Evolutionary conservation across 345 rosid species (phyloP), one percentile per base, ranked within the genome.

Genomic region (Eutrema yunnanense): DNA sequence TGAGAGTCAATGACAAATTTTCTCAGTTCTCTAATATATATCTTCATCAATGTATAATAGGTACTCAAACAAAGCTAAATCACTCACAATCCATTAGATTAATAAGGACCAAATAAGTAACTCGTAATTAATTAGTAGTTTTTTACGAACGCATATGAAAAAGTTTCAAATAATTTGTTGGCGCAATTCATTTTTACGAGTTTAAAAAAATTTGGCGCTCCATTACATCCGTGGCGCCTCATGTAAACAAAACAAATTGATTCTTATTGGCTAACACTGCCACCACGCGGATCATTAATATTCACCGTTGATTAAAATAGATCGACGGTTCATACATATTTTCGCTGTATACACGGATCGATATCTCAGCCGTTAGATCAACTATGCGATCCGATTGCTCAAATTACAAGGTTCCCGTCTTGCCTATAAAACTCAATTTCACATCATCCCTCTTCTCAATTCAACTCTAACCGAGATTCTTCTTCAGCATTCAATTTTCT

Each of bases 351-450:
- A 61, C 74, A 27, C 64, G 69, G 74, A 61, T 75, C 73, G 64
- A 11, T 29, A 46, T 30, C 59, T 54, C 63, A 69, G 53, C 59
- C 79, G 79, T 76, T 46, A 62, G 71, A 75, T 75, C 56, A 33
- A 47, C 1, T 4, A 66, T 4, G 4, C 5, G 13, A 60, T 65
- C 36, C 27, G 52, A 47, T 38, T 5, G 5, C 64, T 47, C 29
- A 49, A 12, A 58, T 32, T 22, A 9, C 1, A 60, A 42, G 5
- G 33, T 52, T 43, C 49, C 40, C 14, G 0, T 9, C 27, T 52
- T 12, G 6, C 59, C 60, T 62, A 76, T 76, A 76, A 55, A 69
- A 38, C n/a, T 0, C 51, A 62, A 37, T 62, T 22, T 76, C 75
- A 47, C 75, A 46, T 16, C 29, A 0, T 11, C 0, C 4, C 44